phyloP scores from a whole-genome alignment of 768 basidiomycete genomes.

The Trametes punicea region DNA sequence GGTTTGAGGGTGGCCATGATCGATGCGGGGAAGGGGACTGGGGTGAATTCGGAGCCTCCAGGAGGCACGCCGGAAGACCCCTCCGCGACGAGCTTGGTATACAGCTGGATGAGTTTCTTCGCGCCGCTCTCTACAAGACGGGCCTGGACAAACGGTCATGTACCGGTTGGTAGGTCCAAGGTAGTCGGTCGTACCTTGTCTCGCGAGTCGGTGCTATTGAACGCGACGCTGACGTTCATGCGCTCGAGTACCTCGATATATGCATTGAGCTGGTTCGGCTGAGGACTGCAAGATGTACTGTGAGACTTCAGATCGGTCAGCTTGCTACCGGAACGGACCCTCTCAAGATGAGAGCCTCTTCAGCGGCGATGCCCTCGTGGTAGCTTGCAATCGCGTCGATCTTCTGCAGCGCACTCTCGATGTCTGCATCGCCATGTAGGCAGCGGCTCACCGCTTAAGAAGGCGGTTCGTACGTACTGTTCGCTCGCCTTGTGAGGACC shows the following conservation, averaged over 20 bases:
- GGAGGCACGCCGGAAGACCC: conserved; percentile 75
- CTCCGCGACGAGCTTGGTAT: conserved; percentile 87
- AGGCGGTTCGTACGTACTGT: conserved; percentile 48
- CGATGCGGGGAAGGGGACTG: conserved; percentile 51
- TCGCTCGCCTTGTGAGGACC: conserved; percentile 63
- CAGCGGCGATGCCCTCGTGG: conserved; percentile 70
- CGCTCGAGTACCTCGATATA: conserved; percentile 76
- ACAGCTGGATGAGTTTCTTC: conserved; percentile 77
- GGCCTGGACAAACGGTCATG: conserved; percentile 36
- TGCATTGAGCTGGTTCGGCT: conserved; percentile 55
- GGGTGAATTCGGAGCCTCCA: conserved; percentile 52
- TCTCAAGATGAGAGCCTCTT: conserved; percentile 74
- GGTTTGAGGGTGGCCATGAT: conserved; percentile 55
- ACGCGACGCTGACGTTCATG: conserved; percentile 75
- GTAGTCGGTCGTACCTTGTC: conserved; percentile 44
- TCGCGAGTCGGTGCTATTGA: conserved; percentile 57
- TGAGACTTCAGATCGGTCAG: neutral
- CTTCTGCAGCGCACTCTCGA: conserved; percentile 72
- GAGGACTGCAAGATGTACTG: conserved; percentile 48
- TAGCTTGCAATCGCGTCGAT: conserved; percentile 77
- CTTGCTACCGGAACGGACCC: conserved; percentile 46
- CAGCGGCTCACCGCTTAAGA: too few species aligned
- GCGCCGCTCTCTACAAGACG: conserved; percentile 78
- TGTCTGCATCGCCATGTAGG: conserved; percentile 47
- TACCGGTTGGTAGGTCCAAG: neutral